A percentile compares a stretch with the other conserved stretches of the same genome.
Evolutionary conservation across 2,329 filamentous ascomycete genomes (phyloP).

Genomic region (Rachicladosporium sp.): DNA sequence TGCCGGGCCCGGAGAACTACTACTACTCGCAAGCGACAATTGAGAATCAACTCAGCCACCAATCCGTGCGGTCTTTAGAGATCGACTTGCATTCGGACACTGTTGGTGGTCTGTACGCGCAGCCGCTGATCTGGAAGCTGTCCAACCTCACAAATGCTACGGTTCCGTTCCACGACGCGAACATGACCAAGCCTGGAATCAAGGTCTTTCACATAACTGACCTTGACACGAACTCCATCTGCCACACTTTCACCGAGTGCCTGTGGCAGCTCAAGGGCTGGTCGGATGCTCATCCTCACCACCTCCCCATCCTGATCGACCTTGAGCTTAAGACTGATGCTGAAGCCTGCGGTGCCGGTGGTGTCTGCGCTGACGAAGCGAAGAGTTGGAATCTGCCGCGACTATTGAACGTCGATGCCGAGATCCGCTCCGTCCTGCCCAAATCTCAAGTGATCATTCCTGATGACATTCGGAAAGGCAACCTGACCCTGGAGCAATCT

Average conservation of each 20-base stretch:
- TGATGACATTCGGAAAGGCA: slow-evolving; percentile 32
- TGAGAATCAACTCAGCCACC: slow-evolving; percentile 33
- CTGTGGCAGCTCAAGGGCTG: slow-evolving; percentile 32
- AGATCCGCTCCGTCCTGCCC: slow-evolving; percentile 35
- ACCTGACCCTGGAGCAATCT: slow-evolving; percentile 34
- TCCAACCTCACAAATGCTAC: slow-evolving; percentile 26
- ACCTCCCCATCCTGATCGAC: slow-evolving; percentile 38
- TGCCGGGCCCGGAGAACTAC: slow-evolving; percentile 28
- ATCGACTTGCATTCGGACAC: slow-evolving; percentile 39
- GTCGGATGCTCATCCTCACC: slow-evolving; percentile 31
- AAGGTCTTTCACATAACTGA: slow-evolving; percentile 43
- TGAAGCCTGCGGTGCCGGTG: slow-evolving; percentile 21
- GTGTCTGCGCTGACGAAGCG: slow-evolving; percentile 27
- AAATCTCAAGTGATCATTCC: slow-evolving; percentile 33
- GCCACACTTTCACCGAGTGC: slow-evolving; percentile 36
- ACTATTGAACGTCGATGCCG: slow-evolving; percentile 34
- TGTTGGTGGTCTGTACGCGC: slow-evolving; percentile 36
- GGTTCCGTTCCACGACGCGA: slow-evolving; percentile 27
- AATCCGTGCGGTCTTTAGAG: slow-evolving; percentile 37
- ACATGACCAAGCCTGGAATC: slow-evolving; percentile 31
- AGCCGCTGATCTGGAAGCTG: slow-evolving; percentile 31
- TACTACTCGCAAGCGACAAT: slow-evolving; percentile 38
- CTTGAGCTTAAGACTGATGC: slow-evolving; percentile 38
- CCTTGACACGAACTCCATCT: slow-evolving; percentile 34
- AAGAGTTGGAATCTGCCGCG: slow-evolving; percentile 33